Evolutionary conservation across 208 protist genomes (phyloP), one percentile per base, ranked within the genome.

Genomic region (Porcisia hertigi): DNA sequence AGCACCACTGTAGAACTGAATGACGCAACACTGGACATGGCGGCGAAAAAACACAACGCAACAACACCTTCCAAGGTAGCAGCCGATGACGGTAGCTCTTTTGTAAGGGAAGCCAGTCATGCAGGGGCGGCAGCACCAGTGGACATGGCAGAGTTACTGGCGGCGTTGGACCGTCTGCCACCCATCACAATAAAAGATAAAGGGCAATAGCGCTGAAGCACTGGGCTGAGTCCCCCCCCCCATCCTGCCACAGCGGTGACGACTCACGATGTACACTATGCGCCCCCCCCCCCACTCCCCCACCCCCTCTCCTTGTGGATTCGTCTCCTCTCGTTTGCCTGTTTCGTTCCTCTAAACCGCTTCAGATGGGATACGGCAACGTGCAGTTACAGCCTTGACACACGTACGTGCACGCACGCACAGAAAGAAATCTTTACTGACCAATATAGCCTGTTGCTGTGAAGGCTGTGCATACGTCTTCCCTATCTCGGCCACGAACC

Each of bases 101-200:
- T 43, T 25, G 63, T 36, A n/a, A n/a, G 39, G 8, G 36, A 52
- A 9, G 23, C 9, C 63, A 67, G 47, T 1, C 41, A 1, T 36
- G 7, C 63, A 25, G 63, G 45, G 5, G 71, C 39, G 70, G n/a
- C 36, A 3, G 36, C 70, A 14, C 70, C 43, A 36, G 25, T 41
- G 1, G 55, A 54, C 53, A 64, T 82, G 72, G 52, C 47, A 9
- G 73, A 60, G 3, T 55, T 83, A n/a, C 74, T 86, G 11, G 58
- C 34, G 4, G 72, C 43, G 36, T 58, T 83, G 3, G 82, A 86
- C 43, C 12, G 9, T 1, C 71, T 86, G 43, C 82, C 82, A 16
- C 70, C 73, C 59, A 36, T 83, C 12, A 36, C 58, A 23, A n/a
- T 45, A 25, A n/a, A 36, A 16, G 36, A 14, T 16, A 59, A 59